Evolutionary conservation across 345 rosid genomes (phyloP).

Genomic region (Trapa incisa): DNA sequence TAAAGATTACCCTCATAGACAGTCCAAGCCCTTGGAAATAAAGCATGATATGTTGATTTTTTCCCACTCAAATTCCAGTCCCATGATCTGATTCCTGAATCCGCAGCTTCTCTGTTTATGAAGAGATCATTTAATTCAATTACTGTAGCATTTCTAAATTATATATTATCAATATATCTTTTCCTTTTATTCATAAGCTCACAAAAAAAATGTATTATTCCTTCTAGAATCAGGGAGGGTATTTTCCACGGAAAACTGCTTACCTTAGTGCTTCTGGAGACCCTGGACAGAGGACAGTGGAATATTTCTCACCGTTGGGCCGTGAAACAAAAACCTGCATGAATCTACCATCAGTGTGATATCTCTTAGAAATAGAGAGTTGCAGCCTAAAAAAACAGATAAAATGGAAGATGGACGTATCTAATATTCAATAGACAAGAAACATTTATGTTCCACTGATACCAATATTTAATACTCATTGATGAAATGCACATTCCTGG

Average conservation of each 20-base stretch:
- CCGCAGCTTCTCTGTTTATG: slow-evolving; percentile 36
- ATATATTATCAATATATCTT: background rate
- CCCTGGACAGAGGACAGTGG: slow-evolving; percentile 62
- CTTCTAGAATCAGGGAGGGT: background rate
- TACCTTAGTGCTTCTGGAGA: slow-evolving; percentile 42
- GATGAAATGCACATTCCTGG: background rate
- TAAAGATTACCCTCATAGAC: slow-evolving; percentile 61
- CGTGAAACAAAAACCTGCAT: slow-evolving; percentile 77
- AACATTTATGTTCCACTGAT: background rate
- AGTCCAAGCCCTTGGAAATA: slow-evolving; percentile 96
- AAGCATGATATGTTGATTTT: slow-evolving; percentile 78
- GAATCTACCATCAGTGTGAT: slow-evolving; percentile 6
- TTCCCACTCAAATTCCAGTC: slow-evolving; percentile 86
- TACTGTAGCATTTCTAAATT: background rate
- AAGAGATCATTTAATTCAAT: slow-evolving; percentile 13
- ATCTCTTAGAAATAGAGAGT: background rate
- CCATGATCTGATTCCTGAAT: slow-evolving; percentile 73
- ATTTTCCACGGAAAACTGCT: slow-evolving; percentile 10
- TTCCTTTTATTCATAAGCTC: background rate
- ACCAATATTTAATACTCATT: background rate
- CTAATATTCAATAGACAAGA: background rate
- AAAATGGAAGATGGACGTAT: background rate
- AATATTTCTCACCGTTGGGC: slow-evolving; percentile 46
- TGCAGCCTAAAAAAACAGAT: background rate
- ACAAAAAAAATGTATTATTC: background rate